Conservation (phyloP, 768 basidiomycete species). For the Coprinellus micaceus region DNA sequence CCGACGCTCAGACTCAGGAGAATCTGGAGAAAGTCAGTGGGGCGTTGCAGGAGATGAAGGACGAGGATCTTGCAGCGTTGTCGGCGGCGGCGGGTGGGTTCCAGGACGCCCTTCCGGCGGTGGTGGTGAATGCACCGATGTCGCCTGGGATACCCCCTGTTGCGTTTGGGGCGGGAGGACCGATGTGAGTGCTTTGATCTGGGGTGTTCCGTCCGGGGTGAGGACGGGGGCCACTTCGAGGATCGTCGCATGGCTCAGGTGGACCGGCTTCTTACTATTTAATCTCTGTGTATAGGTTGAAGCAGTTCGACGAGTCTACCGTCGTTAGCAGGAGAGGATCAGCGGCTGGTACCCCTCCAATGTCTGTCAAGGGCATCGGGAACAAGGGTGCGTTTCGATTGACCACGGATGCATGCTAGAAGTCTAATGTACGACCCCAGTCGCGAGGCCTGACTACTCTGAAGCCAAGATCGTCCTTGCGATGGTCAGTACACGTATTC, state of each 20-base stretch:
- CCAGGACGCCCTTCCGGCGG: constrained; percentile 26
- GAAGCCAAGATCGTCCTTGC: constrained; percentile 98
- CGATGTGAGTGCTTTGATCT: constrained; percentile 47
- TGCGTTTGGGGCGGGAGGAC: constrained; percentile 70
- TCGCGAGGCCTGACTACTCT: constrained; percentile 96
- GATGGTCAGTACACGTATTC: constrained; percentile 66
- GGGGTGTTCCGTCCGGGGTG: background rate
- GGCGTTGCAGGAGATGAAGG: too few relatives aligned
- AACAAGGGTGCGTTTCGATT: constrained; percentile 60
- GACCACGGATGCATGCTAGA: background rate
- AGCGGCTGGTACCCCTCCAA: constrained; percentile 73
- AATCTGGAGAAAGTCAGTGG: background rate
- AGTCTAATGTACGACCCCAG: constrained; percentile 31
- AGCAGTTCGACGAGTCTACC: constrained; percentile 74
- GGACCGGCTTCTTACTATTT: background rate
- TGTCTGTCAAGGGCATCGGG: constrained; percentile 84
- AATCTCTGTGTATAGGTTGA: constrained; percentile 47
- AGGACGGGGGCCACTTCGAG: background rate
- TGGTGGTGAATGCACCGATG: constrained; percentile 14
- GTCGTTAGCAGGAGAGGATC: constrained; percentile 68
- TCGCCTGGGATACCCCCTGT: constrained; percentile 51
- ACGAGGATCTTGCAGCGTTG: too few relatives aligned
- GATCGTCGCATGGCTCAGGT: background rate
- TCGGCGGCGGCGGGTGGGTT: constrained; percentile 47
- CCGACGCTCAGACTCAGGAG: background rate